These are phyloP conservation scores for Nicotiana benthamiana DNA, from an alignment of 257 asterid genomes.

Conservation along the genomic window DNA sequence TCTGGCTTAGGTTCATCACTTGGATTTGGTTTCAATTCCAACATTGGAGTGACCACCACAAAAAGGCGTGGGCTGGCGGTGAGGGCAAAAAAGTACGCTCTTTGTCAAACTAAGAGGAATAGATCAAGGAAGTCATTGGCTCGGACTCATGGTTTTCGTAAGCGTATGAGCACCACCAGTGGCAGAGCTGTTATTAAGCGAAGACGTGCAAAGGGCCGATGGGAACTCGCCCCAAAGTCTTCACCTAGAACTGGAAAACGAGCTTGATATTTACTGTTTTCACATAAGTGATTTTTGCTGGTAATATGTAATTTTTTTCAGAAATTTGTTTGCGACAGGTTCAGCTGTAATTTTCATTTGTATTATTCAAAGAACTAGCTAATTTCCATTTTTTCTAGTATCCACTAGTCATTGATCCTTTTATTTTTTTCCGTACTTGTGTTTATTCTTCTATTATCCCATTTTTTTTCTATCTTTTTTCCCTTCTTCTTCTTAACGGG, in stretches of 20 bases:
- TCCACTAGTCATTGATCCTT: neutral
- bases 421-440: too few relatives aligned
- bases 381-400: neutral
- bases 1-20: conserved; percentile 18
- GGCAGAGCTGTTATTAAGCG: conserved; percentile 70
- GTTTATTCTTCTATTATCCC: neutral
- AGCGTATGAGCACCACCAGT: conserved; percentile 85
- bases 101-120: conserved; percentile 89
- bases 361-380: neutral
- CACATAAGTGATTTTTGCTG: neutral
- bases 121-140: conserved; percentile 90
- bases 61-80: conserved; percentile 58
- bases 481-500: neutral
- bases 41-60: conserved; percentile 18
- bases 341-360: neutral
- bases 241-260: conserved; percentile 75
- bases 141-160: conserved; percentile 87
- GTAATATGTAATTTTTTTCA: neutral
- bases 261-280: conserved; percentile 19
- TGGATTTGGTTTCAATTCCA: conserved; percentile 34
- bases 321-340: neutral
- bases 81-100: conserved; percentile 46
- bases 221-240: conserved; percentile 76
- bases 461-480: neutral
- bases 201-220: conserved; percentile 84